These are phyloP conservation scores for Lactifluus echinatus DNA, from an alignment of 768 basidiomycete genomes.

Conservation along the genomic window DNA sequence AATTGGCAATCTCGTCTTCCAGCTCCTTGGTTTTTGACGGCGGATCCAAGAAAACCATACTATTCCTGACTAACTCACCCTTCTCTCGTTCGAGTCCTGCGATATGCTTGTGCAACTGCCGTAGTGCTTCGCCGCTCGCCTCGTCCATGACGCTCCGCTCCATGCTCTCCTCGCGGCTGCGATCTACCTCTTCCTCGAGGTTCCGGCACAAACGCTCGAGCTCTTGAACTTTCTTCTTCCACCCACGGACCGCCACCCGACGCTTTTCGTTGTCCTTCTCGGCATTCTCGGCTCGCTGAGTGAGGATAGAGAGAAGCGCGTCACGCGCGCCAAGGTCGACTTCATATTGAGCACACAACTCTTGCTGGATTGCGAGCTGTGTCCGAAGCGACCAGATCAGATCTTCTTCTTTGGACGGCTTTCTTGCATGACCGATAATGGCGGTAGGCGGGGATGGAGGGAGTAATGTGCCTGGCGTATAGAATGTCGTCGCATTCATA, in stretches of 20 bases:
- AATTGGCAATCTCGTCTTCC: slow-evolving; percentile 39
- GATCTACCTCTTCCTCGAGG: slow-evolving; percentile 83
- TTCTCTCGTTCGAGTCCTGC: slow-evolving; percentile 64
- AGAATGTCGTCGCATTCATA: slow-evolving; percentile 65
- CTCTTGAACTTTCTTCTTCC: slow-evolving; percentile 74
- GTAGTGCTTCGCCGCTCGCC: slow-evolving; percentile 68
- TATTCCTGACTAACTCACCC: slow-evolving; percentile 31
- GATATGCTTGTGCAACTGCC: slow-evolving; percentile 75
- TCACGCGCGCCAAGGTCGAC: slow-evolving; percentile 66
- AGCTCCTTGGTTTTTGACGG: slow-evolving; percentile 26
- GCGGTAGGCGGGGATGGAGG: slow-evolving; percentile 45
- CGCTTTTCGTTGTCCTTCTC: slow-evolving; percentile 62
- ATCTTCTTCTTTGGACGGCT: slow-evolving; percentile 62
- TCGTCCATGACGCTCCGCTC: slow-evolving; percentile 79
- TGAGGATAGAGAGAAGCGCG: slow-evolving; percentile 56
- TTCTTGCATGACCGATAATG: slow-evolving; percentile 40
- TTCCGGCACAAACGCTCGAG: slow-evolving; percentile 57
- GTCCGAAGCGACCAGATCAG: slow-evolving; percentile 66
- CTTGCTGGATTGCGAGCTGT: slow-evolving; percentile 64
- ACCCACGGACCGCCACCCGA: slow-evolving; percentile 42
- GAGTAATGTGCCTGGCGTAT: slow-evolving; percentile 65
- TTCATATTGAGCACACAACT: slow-evolving; percentile 70
- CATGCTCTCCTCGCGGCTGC: slow-evolving; percentile 71
- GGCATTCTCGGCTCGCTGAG: slow-evolving; percentile 40
- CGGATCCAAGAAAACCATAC: slow-evolving; percentile 6